A percentile compares a stretch with the other conserved stretches of the same genome.
phyloP scores from a whole-genome alignment of 2,329 filamentous ascomycete species.

The Graphilbum ipis-grandicollis region DNA sequence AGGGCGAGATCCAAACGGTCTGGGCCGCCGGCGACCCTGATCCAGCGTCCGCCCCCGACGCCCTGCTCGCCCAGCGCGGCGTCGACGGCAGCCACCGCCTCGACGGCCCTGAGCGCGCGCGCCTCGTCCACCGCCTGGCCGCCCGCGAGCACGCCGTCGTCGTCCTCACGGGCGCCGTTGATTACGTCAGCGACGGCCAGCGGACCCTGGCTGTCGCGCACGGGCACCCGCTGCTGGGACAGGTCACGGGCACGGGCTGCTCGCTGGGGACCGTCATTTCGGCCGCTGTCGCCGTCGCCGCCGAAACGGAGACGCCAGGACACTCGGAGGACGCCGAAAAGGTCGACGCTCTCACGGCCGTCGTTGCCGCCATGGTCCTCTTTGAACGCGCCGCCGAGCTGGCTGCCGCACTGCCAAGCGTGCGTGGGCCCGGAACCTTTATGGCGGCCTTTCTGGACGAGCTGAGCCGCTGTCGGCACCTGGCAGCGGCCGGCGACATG shows the following conservation, averaged over 20 bases:
- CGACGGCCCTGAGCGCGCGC: constrained; percentile 28
- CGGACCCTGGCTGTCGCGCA: constrained; percentile 54
- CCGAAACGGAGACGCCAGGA: too few species aligned
- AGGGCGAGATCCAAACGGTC: constrained; percentile 67
- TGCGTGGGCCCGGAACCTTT: constrained; percentile 72
- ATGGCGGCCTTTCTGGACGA: constrained; percentile 72
- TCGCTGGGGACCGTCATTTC: constrained; percentile 69
- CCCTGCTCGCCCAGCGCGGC: constrained; percentile 48
- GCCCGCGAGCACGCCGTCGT: constrained; percentile 51
- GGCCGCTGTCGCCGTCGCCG: constrained; percentile 53
- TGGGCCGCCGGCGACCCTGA: constrained; percentile 29
- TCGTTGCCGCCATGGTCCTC: constrained; percentile 54
- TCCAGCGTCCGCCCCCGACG: constrained; percentile 8
- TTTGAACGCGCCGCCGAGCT: constrained; percentile 61
- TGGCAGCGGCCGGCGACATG: constrained; percentile 6
- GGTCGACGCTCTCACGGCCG: constrained; percentile 50
- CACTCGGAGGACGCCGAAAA: too few species aligned
- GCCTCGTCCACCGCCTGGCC: constrained; percentile 50
- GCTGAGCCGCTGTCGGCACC: constrained; percentile 23
- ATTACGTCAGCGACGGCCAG: constrained; percentile 51
- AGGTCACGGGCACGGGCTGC: constrained; percentile 69
- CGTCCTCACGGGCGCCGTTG: constrained; percentile 64
- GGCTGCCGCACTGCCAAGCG: constrained; percentile 44
- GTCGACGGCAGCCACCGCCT: constrained; percentile 59
- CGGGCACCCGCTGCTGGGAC: constrained; percentile 53